Percentiles rank a stretch among this genome's conserved stretches.
Evolutionary conservation across 1,284 basidiomycete species (phyloP).

Genomic region (Tilletia caries): DNA sequence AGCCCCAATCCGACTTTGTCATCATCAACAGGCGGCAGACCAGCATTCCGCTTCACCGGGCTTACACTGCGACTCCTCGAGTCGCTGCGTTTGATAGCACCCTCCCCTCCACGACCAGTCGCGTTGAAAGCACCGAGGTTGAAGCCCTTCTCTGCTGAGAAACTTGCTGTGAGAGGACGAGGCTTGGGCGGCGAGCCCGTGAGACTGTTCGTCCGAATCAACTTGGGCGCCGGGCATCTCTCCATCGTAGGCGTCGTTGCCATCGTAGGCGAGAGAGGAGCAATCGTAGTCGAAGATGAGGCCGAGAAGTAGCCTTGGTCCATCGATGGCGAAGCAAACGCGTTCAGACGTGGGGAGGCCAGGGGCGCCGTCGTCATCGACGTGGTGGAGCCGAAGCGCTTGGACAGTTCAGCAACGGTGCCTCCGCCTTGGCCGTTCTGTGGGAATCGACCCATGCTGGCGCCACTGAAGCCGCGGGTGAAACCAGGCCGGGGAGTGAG

Average conservation of each 20-base stretch:
- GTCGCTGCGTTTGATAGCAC: constrained; percentile 18
- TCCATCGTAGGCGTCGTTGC: constrained; percentile 8
- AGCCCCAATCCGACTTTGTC: too few species aligned
- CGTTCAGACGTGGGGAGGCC: not conserved
- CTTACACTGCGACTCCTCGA: constrained; percentile 37
- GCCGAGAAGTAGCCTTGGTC: not conserved
- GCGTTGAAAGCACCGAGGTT: constrained; percentile 36
- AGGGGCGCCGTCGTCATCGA: too few species aligned
- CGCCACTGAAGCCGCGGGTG: not conserved
- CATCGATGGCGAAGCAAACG: not conserved
- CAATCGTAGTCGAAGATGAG: constrained; percentile 1
- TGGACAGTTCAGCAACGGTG: constrained; percentile 40
- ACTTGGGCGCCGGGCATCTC: not conserved
- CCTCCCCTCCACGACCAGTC: constrained; percentile 8
- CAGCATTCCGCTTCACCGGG: constrained; percentile 24
- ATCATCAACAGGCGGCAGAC: not conserved
- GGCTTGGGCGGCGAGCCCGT: constrained; percentile 32
- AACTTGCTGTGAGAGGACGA: constrained; percentile 36
- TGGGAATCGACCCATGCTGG: constrained; percentile 13
- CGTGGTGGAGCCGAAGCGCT: constrained; percentile 21
- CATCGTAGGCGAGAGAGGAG: constrained; percentile 14
- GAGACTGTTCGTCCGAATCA: constrained; percentile 24
- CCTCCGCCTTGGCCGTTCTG: constrained; percentile 16
- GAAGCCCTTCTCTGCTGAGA: constrained; percentile 25
- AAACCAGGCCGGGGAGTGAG: not conserved